Conservation (phyloP, 345 rosid genomes). For the Lumnitzera racemosa region DNA sequence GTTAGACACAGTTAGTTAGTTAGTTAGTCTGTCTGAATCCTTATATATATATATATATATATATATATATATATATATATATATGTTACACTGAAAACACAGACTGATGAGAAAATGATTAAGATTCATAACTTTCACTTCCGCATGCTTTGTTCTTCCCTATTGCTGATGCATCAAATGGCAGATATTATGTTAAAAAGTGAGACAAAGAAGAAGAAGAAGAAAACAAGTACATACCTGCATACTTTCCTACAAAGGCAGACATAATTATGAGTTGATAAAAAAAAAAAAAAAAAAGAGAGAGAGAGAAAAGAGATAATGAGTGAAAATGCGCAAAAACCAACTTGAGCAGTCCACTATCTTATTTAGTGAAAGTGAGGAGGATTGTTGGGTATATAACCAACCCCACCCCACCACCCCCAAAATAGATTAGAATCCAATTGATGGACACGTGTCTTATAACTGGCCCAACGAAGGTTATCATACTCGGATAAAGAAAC, state of each 20-base stretch:
- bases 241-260: slow-evolving; percentile 82
- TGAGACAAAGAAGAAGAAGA: neutral
- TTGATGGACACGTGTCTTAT: slow-evolving; percentile 38
- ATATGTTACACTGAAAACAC: too few relatives aligned
- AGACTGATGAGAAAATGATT: too few relatives aligned
- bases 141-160: too few relatives aligned
- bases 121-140: too few relatives aligned
- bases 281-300: too few relatives aligned
- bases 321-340: slow-evolving; percentile 32
- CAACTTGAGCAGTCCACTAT: slow-evolving; percentile 15
- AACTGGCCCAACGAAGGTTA: slow-evolving; percentile 43
- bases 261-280: slow-evolving; percentile 40
- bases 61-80: too few relatives aligned
- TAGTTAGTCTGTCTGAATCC: too few relatives aligned
- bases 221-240: slow-evolving; percentile 37
- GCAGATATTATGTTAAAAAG: too few relatives aligned
- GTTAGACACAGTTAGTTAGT: too few relatives aligned
- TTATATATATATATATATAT: too few relatives aligned
- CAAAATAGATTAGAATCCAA: too few relatives aligned
- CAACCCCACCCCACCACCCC: neutral
- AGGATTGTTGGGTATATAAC: slow-evolving; percentile 37
- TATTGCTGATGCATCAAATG: too few relatives aligned
- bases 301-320: slow-evolving; percentile 12
- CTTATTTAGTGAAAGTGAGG: slow-evolving; percentile 3
- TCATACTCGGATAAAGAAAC: slow-evolving; percentile 58